Evolutionary conservation across 2,329 filamentous ascomycete genomes (phyloP).

Genomic region (Neofusicoccum kwambonambiense): DNA sequence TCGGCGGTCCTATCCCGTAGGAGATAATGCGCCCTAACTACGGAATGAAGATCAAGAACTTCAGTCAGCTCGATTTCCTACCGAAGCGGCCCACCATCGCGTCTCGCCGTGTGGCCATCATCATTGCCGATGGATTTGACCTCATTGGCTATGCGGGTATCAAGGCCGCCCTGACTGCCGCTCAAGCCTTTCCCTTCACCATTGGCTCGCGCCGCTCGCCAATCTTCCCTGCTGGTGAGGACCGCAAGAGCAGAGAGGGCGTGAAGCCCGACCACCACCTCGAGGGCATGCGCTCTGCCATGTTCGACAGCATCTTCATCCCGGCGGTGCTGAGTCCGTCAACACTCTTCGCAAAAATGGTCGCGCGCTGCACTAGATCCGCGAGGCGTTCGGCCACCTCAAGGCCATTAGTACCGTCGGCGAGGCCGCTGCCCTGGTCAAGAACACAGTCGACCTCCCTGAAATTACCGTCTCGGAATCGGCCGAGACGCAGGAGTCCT

Average conservation of each 20-base stretch:
- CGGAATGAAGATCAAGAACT: slow-evolving; percentile 63
- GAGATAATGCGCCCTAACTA: slow-evolving; percentile 58
- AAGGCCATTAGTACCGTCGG: slow-evolving; percentile 77
- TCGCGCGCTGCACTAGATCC: slow-evolving; percentile 71
- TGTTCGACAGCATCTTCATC: slow-evolving; percentile 78
- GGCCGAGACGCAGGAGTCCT: slow-evolving; percentile 61
- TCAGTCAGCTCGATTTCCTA: slow-evolving; percentile 68
- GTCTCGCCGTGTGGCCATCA: slow-evolving; percentile 69
- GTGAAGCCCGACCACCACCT: slow-evolving; percentile 73
- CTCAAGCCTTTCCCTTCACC: slow-evolving; percentile 67
- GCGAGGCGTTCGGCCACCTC: slow-evolving; percentile 78
- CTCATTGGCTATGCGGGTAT: slow-evolving; percentile 63
- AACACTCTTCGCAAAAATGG: slow-evolving; percentile 66
- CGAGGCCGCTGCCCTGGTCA: slow-evolving; percentile 66
- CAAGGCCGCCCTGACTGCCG: slow-evolving; percentile 60
- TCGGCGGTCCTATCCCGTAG: slow-evolving; percentile 62
- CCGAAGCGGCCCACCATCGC: slow-evolving; percentile 65
- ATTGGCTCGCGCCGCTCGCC: slow-evolving; percentile 67
- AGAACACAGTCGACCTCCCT: slow-evolving; percentile 46
- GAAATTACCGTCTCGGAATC: slow-evolving; percentile 52
- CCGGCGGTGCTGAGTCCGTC: slow-evolving; percentile 65
- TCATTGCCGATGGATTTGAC: slow-evolving; percentile 78
- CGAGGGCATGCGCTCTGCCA: slow-evolving; percentile 73
- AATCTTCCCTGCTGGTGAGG: slow-evolving; percentile 61
- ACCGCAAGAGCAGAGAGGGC: slow-evolving; percentile 52